phyloP scores from a whole-genome alignment of 2,329 filamentous ascomycete genomes.

The Clathrospora elynae region DNA sequence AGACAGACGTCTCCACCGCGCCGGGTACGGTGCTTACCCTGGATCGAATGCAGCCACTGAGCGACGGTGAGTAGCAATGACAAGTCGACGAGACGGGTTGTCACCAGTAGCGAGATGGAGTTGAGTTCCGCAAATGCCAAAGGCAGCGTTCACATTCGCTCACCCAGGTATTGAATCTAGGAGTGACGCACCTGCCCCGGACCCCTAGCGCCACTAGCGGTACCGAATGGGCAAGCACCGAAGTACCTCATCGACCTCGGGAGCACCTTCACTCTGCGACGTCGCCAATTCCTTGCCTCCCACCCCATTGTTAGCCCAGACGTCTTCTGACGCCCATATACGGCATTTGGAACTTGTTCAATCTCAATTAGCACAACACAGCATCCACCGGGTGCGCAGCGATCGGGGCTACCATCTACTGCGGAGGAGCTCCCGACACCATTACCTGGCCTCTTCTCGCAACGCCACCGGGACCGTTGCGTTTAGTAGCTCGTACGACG shows the following conservation, averaged over 20 bases:
- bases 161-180: too few species aligned
- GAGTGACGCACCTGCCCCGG: too few species aligned
- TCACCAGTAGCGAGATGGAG: too few species aligned
- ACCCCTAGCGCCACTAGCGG: conserved; percentile 26
- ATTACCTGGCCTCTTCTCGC: conserved; percentile 32
- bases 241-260: conserved; percentile 30
- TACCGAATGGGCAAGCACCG: conserved; percentile 32
- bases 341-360: conserved; percentile 1
- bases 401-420: conserved; percentile 17
- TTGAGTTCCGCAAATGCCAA: not conserved
- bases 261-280: conserved; percentile 30
- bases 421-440: conserved; percentile 25
- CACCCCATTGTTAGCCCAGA: conserved; percentile 10
- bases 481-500: conserved; percentile 18
- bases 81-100: too few species aligned
- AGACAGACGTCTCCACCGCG: conserved; percentile 22
- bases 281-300: conserved; percentile 17
- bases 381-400: conserved; percentile 2
- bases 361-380: not conserved
- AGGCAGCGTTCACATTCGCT: too few species aligned
- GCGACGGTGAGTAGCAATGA: not conserved
- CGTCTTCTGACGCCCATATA: conserved; percentile 5
- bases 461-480: conserved; percentile 9
- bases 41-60: not conserved
- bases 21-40: conserved; percentile 12